Evolutionary conservation across 768 basidiomycete species (phyloP), one percentile per base, ranked within the genome.

Genomic region (Lactifluus piperatus): DNA sequence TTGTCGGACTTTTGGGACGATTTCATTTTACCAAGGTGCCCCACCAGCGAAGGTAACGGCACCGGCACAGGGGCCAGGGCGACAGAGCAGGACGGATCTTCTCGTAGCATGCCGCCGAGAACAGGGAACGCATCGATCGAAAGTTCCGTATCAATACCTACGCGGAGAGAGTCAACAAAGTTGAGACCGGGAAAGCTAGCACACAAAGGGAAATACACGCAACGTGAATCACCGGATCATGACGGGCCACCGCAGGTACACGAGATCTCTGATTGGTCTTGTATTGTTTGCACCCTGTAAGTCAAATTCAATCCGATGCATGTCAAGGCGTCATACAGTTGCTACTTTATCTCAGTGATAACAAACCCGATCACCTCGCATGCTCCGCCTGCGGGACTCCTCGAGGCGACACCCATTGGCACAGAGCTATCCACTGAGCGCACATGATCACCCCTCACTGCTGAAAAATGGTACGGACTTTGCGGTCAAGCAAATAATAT

Each of bases 311-410:
- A 43, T 29, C 30, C 47, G 29, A 29, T 11, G n/a, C 36, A 14
- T 22, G 30, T 51, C 30, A 24, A 16, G 29, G 8, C 8, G 44
- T 24, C 37, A 34, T 39, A 43, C 26, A 24, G 51, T 20, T 47
- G 58, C 62, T 44, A 66, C 43, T 47, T 48, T 18, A 10, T 60
- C 39, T 44, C 58, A 86, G 84, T 45, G 63, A 74, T 52, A 87
- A 88, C 62, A 67, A 80, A 34, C 68, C 73, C 10, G 69, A 66
- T 18, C 79, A 84, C 68, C 75, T 85, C 9, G 80, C 80, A 9
- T 88, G 86, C 66, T 77, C 81, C 39, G 84, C 76, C 1, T 88
- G 86, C 67, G 73, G 73, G 3, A 83, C 81, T 10, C 76, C 78
- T 51, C 73, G 76, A 54, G 80, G 81, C 27, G 76, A 79, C 32